These are phyloP conservation scores for Solanum ossicruentum DNA, from an alignment of 257 asterid genomes.

Conservation along the genomic window DNA sequence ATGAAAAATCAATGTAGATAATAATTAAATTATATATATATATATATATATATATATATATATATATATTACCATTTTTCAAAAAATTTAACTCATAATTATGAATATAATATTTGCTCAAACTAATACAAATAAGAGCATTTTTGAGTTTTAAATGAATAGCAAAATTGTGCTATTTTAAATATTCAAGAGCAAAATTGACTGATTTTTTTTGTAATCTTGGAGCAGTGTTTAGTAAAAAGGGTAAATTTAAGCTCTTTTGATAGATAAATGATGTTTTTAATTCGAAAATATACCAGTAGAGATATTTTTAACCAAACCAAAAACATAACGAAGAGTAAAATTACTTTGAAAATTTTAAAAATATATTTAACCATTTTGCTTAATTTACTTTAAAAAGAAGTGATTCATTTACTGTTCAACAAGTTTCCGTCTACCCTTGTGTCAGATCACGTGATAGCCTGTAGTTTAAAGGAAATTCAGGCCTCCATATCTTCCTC, in stretches of 20 bases:
- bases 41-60: too few species aligned
- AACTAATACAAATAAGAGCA: too few species aligned
- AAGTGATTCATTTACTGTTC: constrained; percentile 3
- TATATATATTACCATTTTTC: too few species aligned
- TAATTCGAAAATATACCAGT: background rate
- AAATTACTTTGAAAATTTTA: background rate
- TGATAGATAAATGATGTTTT: background rate
- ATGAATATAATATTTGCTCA: too few species aligned
- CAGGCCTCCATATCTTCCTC: constrained; percentile 18
- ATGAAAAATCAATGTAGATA: too few species aligned
- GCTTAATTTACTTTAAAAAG: background rate
- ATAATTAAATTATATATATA: too few species aligned
- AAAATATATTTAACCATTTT: background rate
- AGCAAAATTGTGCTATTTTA: background rate
- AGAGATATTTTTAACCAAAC: too few species aligned
- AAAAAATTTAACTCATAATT: too few species aligned
- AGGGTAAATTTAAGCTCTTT: background rate
- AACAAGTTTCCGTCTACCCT: constrained; percentile 16
- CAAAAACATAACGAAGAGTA: background rate
- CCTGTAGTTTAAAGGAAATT: background rate
- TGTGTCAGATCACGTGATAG: constrained; percentile 39
- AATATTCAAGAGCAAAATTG: background rate
- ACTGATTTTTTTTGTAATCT: background rate
- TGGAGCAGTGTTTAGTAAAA: background rate
- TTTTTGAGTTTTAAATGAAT: too few species aligned